phyloP scores from a whole-genome alignment of 192 early-diverging fungal genomes.

The Coemansia aciculifera region DNA sequence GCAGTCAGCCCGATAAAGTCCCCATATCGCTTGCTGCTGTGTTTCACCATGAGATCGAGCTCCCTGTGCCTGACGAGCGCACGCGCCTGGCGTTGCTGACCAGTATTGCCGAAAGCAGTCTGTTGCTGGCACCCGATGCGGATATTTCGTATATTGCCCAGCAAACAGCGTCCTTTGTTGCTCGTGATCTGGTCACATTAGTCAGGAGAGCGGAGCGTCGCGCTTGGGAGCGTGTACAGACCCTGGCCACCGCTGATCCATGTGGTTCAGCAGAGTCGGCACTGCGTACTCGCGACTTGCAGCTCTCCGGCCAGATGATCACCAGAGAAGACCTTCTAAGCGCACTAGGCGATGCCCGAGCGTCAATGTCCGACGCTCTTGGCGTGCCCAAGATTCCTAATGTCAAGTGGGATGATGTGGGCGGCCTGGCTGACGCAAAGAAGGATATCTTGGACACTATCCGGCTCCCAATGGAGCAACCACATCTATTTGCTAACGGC shows the following conservation, averaged over 20 bases:
- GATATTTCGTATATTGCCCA: constrained; percentile 72
- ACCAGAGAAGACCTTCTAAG: constrained; percentile 78
- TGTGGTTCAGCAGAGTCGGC: background rate
- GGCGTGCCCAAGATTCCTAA: constrained; percentile 98
- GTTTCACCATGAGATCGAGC: constrained; percentile 76
- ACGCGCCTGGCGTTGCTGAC: constrained; percentile 67
- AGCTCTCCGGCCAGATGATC: constrained; percentile 70
- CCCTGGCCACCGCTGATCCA: background rate
- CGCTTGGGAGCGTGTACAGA: constrained; percentile 59
- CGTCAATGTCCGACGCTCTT: constrained; percentile 85
- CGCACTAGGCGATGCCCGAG: constrained; percentile 76
- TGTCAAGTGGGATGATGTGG: constrained; percentile 98
- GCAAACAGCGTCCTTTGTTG: constrained; percentile 90
- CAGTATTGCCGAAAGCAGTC: constrained; percentile 47
- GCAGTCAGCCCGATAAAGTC: constrained; percentile 75
- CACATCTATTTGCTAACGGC: constrained; percentile 93
- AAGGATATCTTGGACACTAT: constrained; percentile 94
- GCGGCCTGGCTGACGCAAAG: constrained; percentile 90
- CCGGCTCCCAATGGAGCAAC: constrained; percentile 91
- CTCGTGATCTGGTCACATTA: constrained; percentile 79
- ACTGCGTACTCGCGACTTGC: constrained; percentile 54
- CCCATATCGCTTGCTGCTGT: constrained; percentile 72
- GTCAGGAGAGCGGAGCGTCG: constrained; percentile 70
- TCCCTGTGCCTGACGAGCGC: constrained; percentile 73
- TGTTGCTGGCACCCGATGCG: constrained; percentile 75